A percentile compares a stretch with the other conserved stretches of the same genome.
phyloP scores from a whole-genome alignment of 1,284 basidiomycete genomes.

The Cutaneotrichosporon cutaneum region DNA sequence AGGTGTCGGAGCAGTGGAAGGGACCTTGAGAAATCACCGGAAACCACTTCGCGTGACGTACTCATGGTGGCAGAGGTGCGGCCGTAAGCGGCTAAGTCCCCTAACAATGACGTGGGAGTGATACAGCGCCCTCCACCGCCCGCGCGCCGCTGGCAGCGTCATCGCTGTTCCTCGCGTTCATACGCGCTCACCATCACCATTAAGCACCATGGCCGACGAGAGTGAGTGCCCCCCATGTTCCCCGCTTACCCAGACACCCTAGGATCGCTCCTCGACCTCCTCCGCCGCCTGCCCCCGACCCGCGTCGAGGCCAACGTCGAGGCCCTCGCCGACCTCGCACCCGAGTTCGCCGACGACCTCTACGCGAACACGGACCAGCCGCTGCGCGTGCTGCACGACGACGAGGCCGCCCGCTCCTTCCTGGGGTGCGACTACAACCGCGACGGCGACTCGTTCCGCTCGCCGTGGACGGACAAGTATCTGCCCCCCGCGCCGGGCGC shows the following conservation, averaged over 20 bases:
- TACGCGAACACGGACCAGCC: slow-evolving; percentile 95
- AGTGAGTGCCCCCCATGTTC: slow-evolving; percentile 9
- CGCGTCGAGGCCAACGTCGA: slow-evolving; percentile 84
- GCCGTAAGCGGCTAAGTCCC: background rate
- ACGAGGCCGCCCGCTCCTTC: slow-evolving; percentile 72
- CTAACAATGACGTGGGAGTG: background rate
- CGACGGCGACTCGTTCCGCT: slow-evolving; percentile 92
- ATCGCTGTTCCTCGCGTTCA: background rate
- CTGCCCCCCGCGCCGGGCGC: slow-evolving; percentile 78
- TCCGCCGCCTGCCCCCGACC: slow-evolving; percentile 92
- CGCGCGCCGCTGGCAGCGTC: background rate
- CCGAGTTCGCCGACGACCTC: slow-evolving; percentile 95
- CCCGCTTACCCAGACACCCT: slow-evolving; percentile 46
- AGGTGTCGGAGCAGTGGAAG: background rate
- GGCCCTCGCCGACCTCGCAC: slow-evolving; percentile 75
- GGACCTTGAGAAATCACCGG: background rate
- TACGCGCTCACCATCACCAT: background rate
- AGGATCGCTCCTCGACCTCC: slow-evolving; percentile 90
- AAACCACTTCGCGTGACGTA: background rate
- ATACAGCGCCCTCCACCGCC: background rate
- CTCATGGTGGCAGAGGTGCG: background rate
- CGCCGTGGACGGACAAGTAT: slow-evolving; percentile 96
- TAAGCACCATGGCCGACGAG: slow-evolving; percentile 25
- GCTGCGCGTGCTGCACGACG: slow-evolving; percentile 76
- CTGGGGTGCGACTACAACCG: slow-evolving; percentile 97